Evolutionary conservation across 257 asterid genomes (phyloP), one percentile per base, ranked within the genome.

Genomic region (Nicotiana undulata): DNA sequence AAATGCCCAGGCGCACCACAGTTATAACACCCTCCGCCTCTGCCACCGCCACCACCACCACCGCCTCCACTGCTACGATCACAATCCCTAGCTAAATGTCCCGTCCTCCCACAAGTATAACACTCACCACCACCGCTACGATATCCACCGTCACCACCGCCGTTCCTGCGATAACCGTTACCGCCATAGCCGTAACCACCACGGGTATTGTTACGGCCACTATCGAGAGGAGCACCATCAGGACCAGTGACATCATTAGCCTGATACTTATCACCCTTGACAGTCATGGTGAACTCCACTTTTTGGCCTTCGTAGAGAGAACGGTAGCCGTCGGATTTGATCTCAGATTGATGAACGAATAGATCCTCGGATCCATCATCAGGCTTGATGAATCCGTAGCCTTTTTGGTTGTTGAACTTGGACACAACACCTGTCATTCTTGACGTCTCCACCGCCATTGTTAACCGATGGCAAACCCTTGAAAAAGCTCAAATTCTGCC

Each of bases 291-390:
- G 81, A 92, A 94, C 88, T 94, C 98, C 13, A 94, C 98, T 61
- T 9, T 82, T 90, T 94, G 95, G n/a, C 97, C 98, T 84, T 91
- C 93, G 65, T 85, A 87, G 66, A 94, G 87, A 6, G 92, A 81
- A 34, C 97, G 95, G 64, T 85, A 92, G 56, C 97, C 97, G 4
- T 92, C 97, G 56, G 97, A 89, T 88, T 89, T 89, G 89, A 94
- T 88, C 76, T 88, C 94, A 1, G 97, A 84, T n/a, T 91, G 95
- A 80, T 94, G 98, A 26, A 94, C 98, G 81, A 94, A 94, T 70
- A 94, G 89, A 85, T 91, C 94, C 1, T 90, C 96, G 78, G 88
- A 86, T 6, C 93, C 94, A 4, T 86, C 97, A 11, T 91, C 95
- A 8, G 94, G 96, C 56, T 88, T 89, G 87, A 94, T 94, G 88